Percentiles rank a stretch among this genome's conserved stretches.
Evolutionary conservation across 306 rosid genomes (phyloP).

Genomic region (Mimosa bimucronata): DNA sequence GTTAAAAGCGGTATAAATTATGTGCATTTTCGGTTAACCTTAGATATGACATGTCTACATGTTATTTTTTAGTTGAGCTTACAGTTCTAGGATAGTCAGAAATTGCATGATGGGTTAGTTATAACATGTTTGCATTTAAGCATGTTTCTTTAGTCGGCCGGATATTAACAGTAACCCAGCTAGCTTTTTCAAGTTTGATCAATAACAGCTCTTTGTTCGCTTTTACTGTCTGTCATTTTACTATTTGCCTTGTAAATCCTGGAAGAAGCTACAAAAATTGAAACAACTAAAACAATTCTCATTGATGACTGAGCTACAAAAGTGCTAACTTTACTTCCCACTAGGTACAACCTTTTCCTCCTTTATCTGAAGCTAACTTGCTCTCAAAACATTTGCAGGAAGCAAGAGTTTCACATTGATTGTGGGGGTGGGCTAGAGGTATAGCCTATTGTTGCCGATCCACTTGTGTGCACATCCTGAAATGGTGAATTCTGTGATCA

Average conservation of each 20-base stretch:
- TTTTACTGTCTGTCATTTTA: not conserved
- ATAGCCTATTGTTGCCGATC: not conserved
- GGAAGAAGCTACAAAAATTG: not conserved
- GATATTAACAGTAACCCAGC: constrained; percentile 2
- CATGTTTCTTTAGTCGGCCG: not conserved
- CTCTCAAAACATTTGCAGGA: not conserved
- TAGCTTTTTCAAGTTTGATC: constrained; percentile 3
- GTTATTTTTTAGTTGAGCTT: not conserved
- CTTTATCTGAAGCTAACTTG: not conserved
- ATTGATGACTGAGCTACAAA: not conserved
- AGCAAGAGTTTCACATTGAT: not conserved
- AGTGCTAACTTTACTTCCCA: not conserved
- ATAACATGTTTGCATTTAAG: not conserved
- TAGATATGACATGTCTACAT: not conserved
- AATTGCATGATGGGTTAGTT: not conserved
- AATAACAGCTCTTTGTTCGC: not conserved
- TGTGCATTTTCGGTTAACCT: not conserved
- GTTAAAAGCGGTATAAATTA: not conserved
- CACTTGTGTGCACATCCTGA: constrained; percentile 33
- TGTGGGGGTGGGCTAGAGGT: not conserved
- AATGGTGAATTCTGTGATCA: constrained; percentile 64
- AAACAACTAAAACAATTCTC: not conserved
- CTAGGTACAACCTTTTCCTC: not conserved
- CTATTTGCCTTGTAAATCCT: not conserved
- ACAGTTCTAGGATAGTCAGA: not conserved